phyloP scores from a whole-genome alignment of 306 rosid genomes.

The Prunus fruticosa region DNA sequence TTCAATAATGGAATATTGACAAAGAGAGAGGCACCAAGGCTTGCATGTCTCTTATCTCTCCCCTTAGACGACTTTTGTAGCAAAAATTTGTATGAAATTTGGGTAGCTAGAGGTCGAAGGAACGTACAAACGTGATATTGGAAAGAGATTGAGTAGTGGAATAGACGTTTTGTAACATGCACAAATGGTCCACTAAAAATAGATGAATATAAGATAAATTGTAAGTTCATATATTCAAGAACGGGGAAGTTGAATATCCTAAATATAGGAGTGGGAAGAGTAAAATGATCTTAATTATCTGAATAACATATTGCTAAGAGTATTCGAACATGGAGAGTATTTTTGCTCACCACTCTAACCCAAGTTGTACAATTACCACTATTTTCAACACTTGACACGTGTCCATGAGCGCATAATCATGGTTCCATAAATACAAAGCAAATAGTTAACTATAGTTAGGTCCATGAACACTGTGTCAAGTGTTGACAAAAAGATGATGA shows the following conservation, averaged over 20 bases:
- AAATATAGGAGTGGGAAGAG: too few relatives aligned
- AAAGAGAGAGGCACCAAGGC: neutral
- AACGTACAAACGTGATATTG: neutral
- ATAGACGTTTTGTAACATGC: neutral
- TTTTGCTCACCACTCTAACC: too few relatives aligned
- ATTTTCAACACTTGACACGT: too few relatives aligned
- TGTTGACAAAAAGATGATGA: too few relatives aligned
- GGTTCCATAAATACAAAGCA: too few relatives aligned
- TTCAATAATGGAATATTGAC: neutral
- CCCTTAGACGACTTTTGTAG: neutral
- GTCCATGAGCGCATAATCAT: too few relatives aligned
- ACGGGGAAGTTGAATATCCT: too few relatives aligned
- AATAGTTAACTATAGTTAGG: too few relatives aligned
- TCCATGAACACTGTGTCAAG: too few relatives aligned
- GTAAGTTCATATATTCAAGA: neutral
- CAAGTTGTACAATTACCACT: accelerated
- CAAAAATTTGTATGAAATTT: neutral
- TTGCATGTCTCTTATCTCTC: constrained; percentile 1
- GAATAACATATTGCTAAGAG: too few relatives aligned
- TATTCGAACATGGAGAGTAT: too few relatives aligned
- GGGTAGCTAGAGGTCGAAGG: constrained; percentile 5
- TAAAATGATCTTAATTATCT: too few relatives aligned
- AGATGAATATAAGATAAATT: neutral
- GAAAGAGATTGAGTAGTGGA: neutral
- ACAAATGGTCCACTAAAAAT: neutral